A percentile compares a stretch with the other conserved stretches of the same genome.
Evolutionary conservation across 306 rosid species (phyloP).

Genomic region (Ochetophila trinervis): DNA sequence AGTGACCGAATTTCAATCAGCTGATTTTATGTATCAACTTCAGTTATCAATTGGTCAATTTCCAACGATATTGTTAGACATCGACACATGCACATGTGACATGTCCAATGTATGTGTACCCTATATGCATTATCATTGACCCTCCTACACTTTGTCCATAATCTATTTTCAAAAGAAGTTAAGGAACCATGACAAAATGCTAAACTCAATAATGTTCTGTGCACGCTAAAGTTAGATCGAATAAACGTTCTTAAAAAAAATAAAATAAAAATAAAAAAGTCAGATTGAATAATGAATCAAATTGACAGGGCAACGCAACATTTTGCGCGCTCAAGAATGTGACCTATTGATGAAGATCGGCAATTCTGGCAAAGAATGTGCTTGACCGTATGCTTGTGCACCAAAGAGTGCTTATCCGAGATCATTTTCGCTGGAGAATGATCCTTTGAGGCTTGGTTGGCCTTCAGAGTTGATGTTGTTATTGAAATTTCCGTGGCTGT

Average conservation of each 20-base stretch:
- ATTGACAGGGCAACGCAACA: neutral
- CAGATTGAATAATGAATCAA: neutral
- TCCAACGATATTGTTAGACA: neutral
- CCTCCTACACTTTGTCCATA: neutral
- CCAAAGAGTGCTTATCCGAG: conserved; percentile 23
- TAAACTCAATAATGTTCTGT: neutral
- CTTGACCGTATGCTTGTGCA: conserved; percentile 41
- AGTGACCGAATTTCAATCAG: no score
- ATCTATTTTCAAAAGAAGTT: neutral
- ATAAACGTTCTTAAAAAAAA: no score
- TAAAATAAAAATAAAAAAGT: no score
- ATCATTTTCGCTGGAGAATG: conserved; percentile 16
- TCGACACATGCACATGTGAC: neutral
- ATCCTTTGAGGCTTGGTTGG: conserved; percentile 28
- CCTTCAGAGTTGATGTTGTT: conserved; percentile 23
- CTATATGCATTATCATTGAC: neutral
- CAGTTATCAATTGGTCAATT: neutral
- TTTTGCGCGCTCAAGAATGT: conserved; percentile 14
- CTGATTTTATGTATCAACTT: no score
- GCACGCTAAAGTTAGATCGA: neutral
- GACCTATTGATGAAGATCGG: conserved; percentile 41
- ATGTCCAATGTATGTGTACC: neutral
- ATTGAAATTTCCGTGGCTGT: conserved; percentile 25
- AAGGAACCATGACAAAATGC: neutral
- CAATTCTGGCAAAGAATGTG: conserved; percentile 39